These are phyloP conservation scores for Tylopilus intermedius DNA, from an alignment of 768 basidiomycete species.

Conservation along the genomic window DNA sequence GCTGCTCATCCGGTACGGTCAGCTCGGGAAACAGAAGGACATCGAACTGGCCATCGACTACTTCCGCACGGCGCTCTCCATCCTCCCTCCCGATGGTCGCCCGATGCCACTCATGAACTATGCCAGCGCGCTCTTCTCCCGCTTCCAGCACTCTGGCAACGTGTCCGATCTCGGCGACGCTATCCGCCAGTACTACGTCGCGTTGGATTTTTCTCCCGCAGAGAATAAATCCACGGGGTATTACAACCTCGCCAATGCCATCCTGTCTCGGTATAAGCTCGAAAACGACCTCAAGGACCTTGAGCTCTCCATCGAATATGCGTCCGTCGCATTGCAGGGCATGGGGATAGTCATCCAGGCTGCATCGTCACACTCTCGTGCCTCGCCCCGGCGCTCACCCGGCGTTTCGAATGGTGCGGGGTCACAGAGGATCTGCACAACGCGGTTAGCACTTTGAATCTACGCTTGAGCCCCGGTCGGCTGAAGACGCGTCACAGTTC, in stretches of 20 bases:
- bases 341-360: conserved; percentile 17
- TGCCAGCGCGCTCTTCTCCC: conserved; percentile 27
- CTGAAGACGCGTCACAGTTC: conserved; percentile 12
- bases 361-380: conserved; percentile 16
- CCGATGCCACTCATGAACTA: conserved; percentile 25
- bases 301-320: conserved; percentile 20
- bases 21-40: conserved; percentile 20
- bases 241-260: conserved; percentile 30
- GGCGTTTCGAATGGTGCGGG: conserved; percentile 17
- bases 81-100: conserved; percentile 18
- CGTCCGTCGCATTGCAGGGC: conserved; percentile 13
- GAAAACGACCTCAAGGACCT: conserved; percentile 18
- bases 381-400: conserved; percentile 22
- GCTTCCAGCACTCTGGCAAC: conserved; percentile 21
- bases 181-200: conserved; percentile 21
- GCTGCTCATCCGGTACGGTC: conserved; percentile 25
- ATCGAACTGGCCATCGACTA: conserved; percentile 27
- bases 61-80: conserved; percentile 19
- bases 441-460: conserved; percentile 23
- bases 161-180: conserved; percentile 21
- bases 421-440: conserved; percentile 23
- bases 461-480: conserved; percentile 16
- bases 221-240: conserved; percentile 19
- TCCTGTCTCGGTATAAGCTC: conserved; percentile 27
- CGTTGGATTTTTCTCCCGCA: conserved; percentile 14